Evolutionary conservation across 805 yeast genomes (phyloP), one percentile per base, ranked within the genome.

Genomic region (Lipomyces lipofer): DNA sequence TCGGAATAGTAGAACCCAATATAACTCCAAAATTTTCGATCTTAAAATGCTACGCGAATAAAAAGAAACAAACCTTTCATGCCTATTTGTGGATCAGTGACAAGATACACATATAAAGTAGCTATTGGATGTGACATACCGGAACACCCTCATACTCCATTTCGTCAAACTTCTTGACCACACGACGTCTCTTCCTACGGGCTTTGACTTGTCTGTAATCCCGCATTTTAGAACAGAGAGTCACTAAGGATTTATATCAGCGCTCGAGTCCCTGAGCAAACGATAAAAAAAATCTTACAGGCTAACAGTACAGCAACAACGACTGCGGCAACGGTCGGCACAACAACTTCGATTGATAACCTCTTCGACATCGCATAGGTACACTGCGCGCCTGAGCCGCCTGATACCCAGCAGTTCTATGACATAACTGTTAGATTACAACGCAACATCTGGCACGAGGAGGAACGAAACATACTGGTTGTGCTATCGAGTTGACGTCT

Each of bases 71-170:
- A n/a, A n/a, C n/a, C n/a, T n/a, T n/a, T n/a, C n/a, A n/a, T n/a
- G n/a, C n/a, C n/a, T n/a, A n/a, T n/a, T n/a, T n/a, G n/a, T n/a
- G n/a, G n/a, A n/a, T n/a, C n/a, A n/a, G n/a, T n/a, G n/a, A n/a
- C n/a, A n/a, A n/a, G n/a, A n/a, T n/a, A n/a, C n/a, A n/a, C n/a
- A n/a, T n/a, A n/a, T n/a, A n/a, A n/a, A n/a, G n/a, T n/a, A n/a
- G n/a, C n/a, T n/a, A n/a, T n/a, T n/a, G n/a, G n/a, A n/a, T n/a
- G n/a, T n/a, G n/a, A n/a, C n/a, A n/a, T 36, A 36, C 40, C 40
- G 61, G 61, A 32, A 57, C 61, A 15, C 61, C 61, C n/a, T 57
- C 60, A n/a, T 55, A 57, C 29, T 57, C 61, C 40, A 42, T 43
- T 28, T 55, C 61, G 3, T 43, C 59, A 51, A 57, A 57, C 33